Evolutionary conservation across 2,329 filamentous ascomycete species (phyloP).

Genomic region (Xylaria sp.): DNA sequence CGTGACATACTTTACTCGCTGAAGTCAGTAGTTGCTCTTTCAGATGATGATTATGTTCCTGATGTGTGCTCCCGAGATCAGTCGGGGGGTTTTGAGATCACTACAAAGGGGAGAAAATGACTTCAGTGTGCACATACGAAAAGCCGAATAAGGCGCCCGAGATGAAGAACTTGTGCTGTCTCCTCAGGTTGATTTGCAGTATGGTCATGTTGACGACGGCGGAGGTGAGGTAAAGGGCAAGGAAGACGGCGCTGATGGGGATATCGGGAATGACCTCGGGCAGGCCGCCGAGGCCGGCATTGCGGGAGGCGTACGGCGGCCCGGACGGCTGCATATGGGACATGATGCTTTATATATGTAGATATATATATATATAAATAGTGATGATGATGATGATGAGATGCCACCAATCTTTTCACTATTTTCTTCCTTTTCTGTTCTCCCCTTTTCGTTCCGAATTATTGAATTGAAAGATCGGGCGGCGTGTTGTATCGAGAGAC

Average conservation of each 20-base stretch:
- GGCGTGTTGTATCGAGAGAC: too few relatives aligned
- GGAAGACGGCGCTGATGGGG: slow-evolving; percentile 71
- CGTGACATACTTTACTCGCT: slow-evolving; percentile 45
- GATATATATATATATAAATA: too few relatives aligned
- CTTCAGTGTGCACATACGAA: slow-evolving; percentile 31
- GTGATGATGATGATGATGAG: not conserved
- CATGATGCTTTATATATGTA: slow-evolving; percentile 30
- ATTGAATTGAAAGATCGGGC: not conserved
- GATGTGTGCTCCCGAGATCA: too few relatives aligned
- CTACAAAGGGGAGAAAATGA: too few relatives aligned
- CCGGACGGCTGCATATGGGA: slow-evolving; percentile 42
- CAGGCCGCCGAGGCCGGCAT: slow-evolving; percentile 65
- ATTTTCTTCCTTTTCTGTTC: too few relatives aligned
- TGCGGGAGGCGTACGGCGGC: slow-evolving; percentile 56
- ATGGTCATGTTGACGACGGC: slow-evolving; percentile 69
- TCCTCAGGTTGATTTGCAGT: slow-evolving; percentile 53
- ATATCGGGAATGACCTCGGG: slow-evolving; percentile 70
- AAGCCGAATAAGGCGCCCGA: slow-evolving; percentile 54
- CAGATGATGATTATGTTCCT: too few relatives aligned
- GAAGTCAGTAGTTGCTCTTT: too few relatives aligned
- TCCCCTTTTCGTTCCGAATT: not conserved
- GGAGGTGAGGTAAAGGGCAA: slow-evolving; percentile 66
- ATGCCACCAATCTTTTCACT: not conserved
- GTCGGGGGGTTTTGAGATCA: too few relatives aligned
- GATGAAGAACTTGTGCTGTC: slow-evolving; percentile 54